These are phyloP conservation scores for Heliocybe sulcata DNA, from an alignment of 1,284 basidiomycete genomes.

Conservation along the genomic window DNA sequence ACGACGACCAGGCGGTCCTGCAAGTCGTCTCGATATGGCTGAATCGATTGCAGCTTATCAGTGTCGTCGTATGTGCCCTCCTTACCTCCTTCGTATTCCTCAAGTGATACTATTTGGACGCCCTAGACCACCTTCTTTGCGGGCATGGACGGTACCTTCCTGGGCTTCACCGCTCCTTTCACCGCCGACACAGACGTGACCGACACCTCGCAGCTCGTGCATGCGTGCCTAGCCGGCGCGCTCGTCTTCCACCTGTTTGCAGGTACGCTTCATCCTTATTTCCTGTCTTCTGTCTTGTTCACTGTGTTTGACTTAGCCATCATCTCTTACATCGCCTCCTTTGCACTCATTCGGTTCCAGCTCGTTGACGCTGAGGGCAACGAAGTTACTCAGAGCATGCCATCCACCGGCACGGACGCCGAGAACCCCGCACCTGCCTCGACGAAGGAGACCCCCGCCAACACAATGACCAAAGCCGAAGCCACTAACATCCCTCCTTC, in stretches of 20 bases:
- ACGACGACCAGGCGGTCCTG: constrained; percentile 7
- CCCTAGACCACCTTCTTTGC: constrained; percentile 31
- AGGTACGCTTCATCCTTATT: constrained; percentile 14
- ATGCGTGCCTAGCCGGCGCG: constrained; percentile 25
- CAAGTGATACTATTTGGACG: neutral
- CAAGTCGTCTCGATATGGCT: constrained; percentile 22
- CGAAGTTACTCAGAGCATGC: neutral
- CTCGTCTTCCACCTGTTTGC: constrained; percentile 29
- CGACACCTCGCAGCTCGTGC: constrained; percentile 16
- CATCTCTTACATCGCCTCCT: constrained; percentile 24
- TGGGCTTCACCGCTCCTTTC: constrained; percentile 19
- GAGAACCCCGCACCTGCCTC: neutral
- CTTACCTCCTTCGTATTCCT: neutral
- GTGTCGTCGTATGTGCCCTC: constrained; percentile 17
- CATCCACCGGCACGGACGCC: neutral
- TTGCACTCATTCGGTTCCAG: constrained; percentile 25
- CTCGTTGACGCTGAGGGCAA: constrained; percentile 17
- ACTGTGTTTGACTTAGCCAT: constrained; percentile 15
- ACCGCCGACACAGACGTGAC: constrained; percentile 12
- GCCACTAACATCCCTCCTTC: neutral
- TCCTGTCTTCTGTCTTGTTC: neutral
- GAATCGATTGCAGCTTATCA: constrained; percentile 22
- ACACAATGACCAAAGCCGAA: neutral
- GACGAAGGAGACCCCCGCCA: neutral
- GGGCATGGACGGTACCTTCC: constrained; percentile 26